Conservation (phyloP, 2,329 filamentous ascomycete species). For the Talaromyces sp. region DNA sequence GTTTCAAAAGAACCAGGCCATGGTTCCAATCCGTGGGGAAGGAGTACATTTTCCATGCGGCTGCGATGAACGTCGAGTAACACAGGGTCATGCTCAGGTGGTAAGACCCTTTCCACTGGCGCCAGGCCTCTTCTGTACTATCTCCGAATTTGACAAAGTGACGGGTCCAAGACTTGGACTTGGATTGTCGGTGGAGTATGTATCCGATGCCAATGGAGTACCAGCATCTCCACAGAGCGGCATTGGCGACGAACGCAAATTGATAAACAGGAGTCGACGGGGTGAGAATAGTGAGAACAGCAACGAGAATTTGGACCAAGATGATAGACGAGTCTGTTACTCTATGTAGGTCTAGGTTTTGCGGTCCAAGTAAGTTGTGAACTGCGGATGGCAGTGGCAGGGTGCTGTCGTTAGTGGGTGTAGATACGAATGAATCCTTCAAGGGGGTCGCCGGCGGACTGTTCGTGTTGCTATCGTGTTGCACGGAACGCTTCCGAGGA, state of each 20-base stretch:
- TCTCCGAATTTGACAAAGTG: conserved; percentile 98
- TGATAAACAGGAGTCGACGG: conserved; percentile 73
- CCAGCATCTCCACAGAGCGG: conserved; percentile 81
- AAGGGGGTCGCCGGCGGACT: conserved; percentile 4
- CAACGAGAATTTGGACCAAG: conserved; percentile 70
- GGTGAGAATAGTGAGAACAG: conserved; percentile 66
- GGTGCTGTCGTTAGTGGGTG: conserved; percentile 23
- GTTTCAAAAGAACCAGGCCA: conserved; percentile 77
- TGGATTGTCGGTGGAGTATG: conserved; percentile 79
- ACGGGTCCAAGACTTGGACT: conserved; percentile 88
- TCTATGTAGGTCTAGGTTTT: conserved; percentile 83
- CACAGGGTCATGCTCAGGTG: conserved; percentile 89
- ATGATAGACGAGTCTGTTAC: conserved; percentile 78
- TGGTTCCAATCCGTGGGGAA: conserved; percentile 82
- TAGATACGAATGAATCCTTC: conserved; percentile 9
- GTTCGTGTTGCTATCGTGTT: conserved; percentile 12
- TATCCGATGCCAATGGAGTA: conserved; percentile 83
- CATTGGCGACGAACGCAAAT: conserved; percentile 73
- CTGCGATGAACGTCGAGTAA: conserved; percentile 81
- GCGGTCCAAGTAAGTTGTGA: conserved; percentile 76
- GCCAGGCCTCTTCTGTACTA: conserved; percentile 84
- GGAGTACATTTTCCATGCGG: conserved; percentile 94
- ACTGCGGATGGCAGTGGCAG: conserved; percentile 58
- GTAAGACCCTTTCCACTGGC: conserved; percentile 95
- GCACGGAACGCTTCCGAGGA: conserved; percentile 53